A percentile compares a stretch with the other conserved stretches of the same genome.
Evolutionary conservation across 805 yeast species (phyloP).

Genomic region (Sugiyamaella lignohabitans): DNA sequence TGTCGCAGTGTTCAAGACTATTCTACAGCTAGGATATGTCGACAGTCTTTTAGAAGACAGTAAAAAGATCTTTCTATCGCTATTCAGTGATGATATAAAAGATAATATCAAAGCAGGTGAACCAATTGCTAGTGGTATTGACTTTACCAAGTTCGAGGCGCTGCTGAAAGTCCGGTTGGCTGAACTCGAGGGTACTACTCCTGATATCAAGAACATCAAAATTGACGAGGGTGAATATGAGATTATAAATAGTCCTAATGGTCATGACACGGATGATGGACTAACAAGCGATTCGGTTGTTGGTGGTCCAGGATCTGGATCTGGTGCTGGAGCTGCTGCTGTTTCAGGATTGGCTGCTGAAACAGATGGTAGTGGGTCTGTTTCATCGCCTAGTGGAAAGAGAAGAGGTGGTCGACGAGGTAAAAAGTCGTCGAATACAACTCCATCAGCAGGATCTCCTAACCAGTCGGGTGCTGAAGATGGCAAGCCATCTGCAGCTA

Average conservation of each 20-base stretch:
- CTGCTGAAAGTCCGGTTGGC: slow-evolving; percentile 29
- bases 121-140: slow-evolving; percentile 7
- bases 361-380: background rate
- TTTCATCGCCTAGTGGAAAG: slow-evolving; percentile 9
- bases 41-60: slow-evolving; percentile 30
- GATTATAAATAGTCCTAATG: background rate
- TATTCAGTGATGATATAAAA: slow-evolving; percentile 22
- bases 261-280: background rate
- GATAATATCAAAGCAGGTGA: slow-evolving; percentile 1
- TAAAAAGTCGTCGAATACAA: slow-evolving; percentile 12
- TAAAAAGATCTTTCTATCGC: slow-evolving; percentile 28
- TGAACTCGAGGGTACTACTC: slow-evolving; percentile 17
- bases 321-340: background rate
- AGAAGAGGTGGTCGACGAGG: slow-evolving; percentile 18
- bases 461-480: slow-evolving; percentile 11
- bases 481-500: slow-evolving; percentile 5
- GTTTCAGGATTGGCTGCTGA: too few relatives aligned
- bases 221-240: too few relatives aligned
- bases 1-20: slow-evolving; percentile 31
- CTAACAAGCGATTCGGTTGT: slow-evolving; percentile 2
- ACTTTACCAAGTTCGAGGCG: slow-evolving; percentile 24
- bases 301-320: background rate
- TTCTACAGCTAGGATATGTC: slow-evolving; percentile 31
- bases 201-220: background rate
- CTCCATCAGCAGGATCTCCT: slow-evolving; percentile 4